Percentiles rank a stretch among this genome's conserved stretches.
Conservation (phyloP, 352 stramenopile genomes). For the Halophytophthora batemanensis region DNA sequence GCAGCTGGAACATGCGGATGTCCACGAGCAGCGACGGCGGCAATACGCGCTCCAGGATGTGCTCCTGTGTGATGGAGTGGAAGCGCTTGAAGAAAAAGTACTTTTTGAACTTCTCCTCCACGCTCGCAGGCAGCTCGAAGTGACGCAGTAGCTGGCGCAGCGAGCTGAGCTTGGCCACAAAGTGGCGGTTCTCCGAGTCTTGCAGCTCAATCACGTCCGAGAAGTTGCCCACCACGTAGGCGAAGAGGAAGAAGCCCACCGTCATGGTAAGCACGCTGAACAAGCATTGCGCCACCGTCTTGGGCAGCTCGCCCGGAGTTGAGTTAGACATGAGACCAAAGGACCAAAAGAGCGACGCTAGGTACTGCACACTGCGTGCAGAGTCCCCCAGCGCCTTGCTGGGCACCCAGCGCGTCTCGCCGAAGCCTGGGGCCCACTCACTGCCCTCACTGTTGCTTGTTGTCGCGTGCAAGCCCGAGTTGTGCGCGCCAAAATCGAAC, state of each 20-base stretch:
- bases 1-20: slow-evolving; percentile 62
- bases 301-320: slow-evolving; percentile 45
- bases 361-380: slow-evolving; percentile 37
- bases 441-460: slow-evolving; percentile 13
- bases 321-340: slow-evolving; percentile 60
- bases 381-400: slow-evolving; percentile 14
- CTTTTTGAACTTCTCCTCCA: slow-evolving; percentile 59
- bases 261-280: slow-evolving; percentile 64
- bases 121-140: slow-evolving; percentile 38
- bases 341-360: slow-evolving; percentile 49
- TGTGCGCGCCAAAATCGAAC: slow-evolving; percentile 58
- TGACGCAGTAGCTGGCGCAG: slow-evolving; percentile 47
- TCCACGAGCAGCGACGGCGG: slow-evolving; percentile 57
- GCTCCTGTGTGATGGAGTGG: slow-evolving; percentile 65
- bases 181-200: slow-evolving; percentile 56
- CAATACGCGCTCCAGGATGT: slow-evolving; percentile 48
- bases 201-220: slow-evolving; percentile 53
- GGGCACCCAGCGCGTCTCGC: slow-evolving; percentile 30
- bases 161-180: slow-evolving; percentile 55
- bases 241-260: slow-evolving; percentile 55
- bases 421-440: slow-evolving; percentile 24
- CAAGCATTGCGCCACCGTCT: slow-evolving; percentile 42
- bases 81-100: slow-evolving; percentile 71
- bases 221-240: slow-evolving; percentile 60
- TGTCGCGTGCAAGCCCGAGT: slow-evolving; percentile 32